phyloP scores from a whole-genome alignment of 2,329 filamentous ascomycete species.

The Drechslerella dactyloides region DNA sequence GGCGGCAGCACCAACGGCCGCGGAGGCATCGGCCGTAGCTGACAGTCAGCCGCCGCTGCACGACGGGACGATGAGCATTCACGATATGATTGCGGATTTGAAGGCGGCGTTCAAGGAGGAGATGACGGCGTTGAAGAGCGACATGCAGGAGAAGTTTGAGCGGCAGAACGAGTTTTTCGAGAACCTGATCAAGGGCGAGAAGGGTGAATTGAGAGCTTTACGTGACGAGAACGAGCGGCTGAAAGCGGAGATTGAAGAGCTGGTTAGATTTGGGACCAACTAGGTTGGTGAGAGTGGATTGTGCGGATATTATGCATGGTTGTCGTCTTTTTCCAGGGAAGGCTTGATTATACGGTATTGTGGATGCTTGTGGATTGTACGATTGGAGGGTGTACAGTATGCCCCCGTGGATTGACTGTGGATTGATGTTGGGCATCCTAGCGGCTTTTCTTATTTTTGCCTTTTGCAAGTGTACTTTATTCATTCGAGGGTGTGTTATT shows the following conservation, averaged over 20 bases:
- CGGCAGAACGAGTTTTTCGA: conserved; percentile 42
- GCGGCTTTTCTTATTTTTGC: no score
- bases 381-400: no score
- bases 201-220: conserved; percentile 26
- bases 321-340: neutral
- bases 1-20: conserved; percentile 12
- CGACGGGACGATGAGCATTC: conserved; percentile 41
- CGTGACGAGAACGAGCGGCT: conserved; percentile 41
- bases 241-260: conserved; percentile 38
- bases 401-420: no score
- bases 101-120: conserved; percentile 32
- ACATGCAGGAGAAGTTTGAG: conserved; percentile 44
- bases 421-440: no score
- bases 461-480: no score
- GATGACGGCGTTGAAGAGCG: conserved; percentile 30
- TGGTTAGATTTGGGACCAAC: conserved; percentile 14
- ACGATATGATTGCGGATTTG: conserved; percentile 47
- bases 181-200: conserved; percentile 26
- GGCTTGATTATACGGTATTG: neutral
- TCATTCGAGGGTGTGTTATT: no score
- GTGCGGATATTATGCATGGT: neutral
- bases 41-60: conserved; percentile 7
- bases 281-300: neutral
- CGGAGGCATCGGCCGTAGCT: neutral
- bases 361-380: neutral